Evolutionary conservation across 768 basidiomycete species (phyloP), one percentile per base, ranked within the genome.

Genomic region (Pleurotus platypus): DNA sequence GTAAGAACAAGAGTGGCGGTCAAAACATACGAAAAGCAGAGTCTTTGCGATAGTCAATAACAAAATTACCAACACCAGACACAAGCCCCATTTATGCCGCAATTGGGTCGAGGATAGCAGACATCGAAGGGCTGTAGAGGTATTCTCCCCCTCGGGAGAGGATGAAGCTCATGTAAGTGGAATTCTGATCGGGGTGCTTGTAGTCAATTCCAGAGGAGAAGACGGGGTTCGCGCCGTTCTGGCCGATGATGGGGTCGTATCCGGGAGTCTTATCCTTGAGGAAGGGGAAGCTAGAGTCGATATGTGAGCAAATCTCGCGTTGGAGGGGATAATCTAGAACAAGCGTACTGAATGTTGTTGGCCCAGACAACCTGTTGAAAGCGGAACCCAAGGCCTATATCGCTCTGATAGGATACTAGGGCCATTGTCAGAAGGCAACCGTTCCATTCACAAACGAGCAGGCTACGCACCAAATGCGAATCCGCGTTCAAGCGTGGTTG

Each of bases 351-450:
- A 8, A 42, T 9, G 39, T 54, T 22, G 8, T 54, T 54, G 12
- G 51, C 51, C 51, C 51, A 54, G 1, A 5, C 4, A 2, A 54
- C 39, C 20, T 54, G 51, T 26, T 54, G 51, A 22, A 54, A 54
- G 39, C 51, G 51, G 37, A 18, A 54, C 18, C 51, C 51, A 9
- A 40, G 51, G 39, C 51, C 38, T 12, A 54, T 54, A 15, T 54
- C 39, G 24, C 51, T 54, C 20, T 54, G 51, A 22, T 54, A 54
- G 13, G 38, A 40, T 8, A 54, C 51, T 54, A 15, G 38, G 26
- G 20, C 3, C 9, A 8, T 9, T 5, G 30, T 15, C 26, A 50
- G 15, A 50, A 15, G 13, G 15, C 1, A n/a, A 30, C 6, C 27
- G 20, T 20, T 11, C 7, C 18, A 24, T 20, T 3, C n/a, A 22